Evolutionary conservation across 2,329 filamentous ascomycete genomes (phyloP), one percentile per base, ranked within the genome.

Genomic region (Anisogramma anomala): DNA sequence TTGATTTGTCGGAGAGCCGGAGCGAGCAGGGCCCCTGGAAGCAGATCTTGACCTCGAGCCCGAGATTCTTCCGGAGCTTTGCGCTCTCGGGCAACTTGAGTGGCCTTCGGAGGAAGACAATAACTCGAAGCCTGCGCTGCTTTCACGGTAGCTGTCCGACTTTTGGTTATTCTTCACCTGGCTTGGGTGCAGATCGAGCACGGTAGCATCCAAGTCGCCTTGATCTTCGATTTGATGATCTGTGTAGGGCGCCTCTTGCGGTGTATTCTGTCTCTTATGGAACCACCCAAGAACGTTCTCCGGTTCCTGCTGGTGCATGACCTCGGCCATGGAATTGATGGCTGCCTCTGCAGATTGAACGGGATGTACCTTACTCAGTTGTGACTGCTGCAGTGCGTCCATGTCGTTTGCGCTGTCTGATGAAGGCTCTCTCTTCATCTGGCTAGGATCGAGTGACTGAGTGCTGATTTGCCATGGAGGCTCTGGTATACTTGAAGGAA

Each of bases 21-120:
- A 30, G 15, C 27, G 32, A 15, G 22, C 26, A 2, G 44, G 34
- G 25, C 28, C 30, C 20, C 36, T 33, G 6, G 41, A 43, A 2
- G 40, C 19, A 19, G 44, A 46, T n/a, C 41, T 39, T n/a, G 44
- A 46, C 31, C 41, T 43, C n/a, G 44, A 46, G 17, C 41, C 32
- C 13, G 32, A 36, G 1, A 46, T 26, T n/a, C 44, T 41, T 5
- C 23, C 44, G 9, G 37, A 19, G 3, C 37, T 32, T 4, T 38
- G 36, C 17, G n/a, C 33, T 3, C 37, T 43, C 2, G 44, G 44
- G 2, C 37, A 46, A 2, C 18, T 33, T 6, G 42, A 36, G 6
- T 43, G 33, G 1, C 33, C 30, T 13, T 33, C 36, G 33, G 22
- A 17, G 14, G 7, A 3, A 1, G 22, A 17, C 18, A 6, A 8